Evolutionary conservation across 2,329 filamentous ascomycete species (phyloP), one percentile per base, ranked within the genome.

Genomic region (Cercospora sp.): DNA sequence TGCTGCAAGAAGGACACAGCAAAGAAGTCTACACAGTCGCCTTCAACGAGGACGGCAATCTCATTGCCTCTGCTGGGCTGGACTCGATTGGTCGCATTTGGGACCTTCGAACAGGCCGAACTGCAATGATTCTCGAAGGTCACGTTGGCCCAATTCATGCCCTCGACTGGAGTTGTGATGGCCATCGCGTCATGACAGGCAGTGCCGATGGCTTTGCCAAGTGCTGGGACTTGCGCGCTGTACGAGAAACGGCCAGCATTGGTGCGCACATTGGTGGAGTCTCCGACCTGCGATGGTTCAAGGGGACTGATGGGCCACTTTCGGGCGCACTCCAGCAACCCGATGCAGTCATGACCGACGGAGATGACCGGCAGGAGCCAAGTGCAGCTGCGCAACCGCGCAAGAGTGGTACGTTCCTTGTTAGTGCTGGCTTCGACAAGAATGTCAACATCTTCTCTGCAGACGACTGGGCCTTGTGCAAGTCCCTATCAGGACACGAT

Each of bases 151-250:
- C 96, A 13, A 97, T 99, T 64, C 94, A 97, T 76, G 93, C 90
- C 0, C 83, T 98, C 5, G 94, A 97, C 79, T 99, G 96, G 95
- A 89, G 91, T 67, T 86, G 90, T 0, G 95, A 99, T 77, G 93
- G 94, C 5, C 90, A 97, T 79, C 89, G 95, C n/a, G 88, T 98
- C 8, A 84, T 98, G n/a, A 93, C 93, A 0, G 94, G 93, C 1
- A 96, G 93, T 13, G 93, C 90, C 2, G 95, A 99, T 77, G 94
- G 94, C 18, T 98, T 95, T 87, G 89, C 97, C 76, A 98, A 97
- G 80, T 97, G 94, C 81, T 99, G 95, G 95, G 95, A 99, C 77
- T 86, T 99, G 63, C 89, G 95, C 57, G 94, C 95, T 75, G 94
- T 98, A 60, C 88, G 91, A 74, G 89, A 90, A 71, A 90, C 88